These are phyloP conservation scores for Diaporthe caulivora DNA, from an alignment of 2,329 filamentous ascomycete genomes.

Conservation along the genomic window DNA sequence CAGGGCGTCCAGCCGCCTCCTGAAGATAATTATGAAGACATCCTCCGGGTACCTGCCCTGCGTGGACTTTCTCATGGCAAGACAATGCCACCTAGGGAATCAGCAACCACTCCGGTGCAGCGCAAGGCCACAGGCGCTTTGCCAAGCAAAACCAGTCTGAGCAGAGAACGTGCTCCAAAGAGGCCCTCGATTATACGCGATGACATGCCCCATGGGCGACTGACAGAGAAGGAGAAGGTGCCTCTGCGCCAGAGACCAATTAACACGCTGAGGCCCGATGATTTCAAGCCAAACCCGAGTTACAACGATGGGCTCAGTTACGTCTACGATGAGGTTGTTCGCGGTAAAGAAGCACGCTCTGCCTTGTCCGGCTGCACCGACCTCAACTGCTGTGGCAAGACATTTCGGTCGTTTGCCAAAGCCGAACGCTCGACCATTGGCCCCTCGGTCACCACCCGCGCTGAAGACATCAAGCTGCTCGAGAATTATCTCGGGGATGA, in stretches of 20 bases:
- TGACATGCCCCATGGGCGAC: conserved; percentile 36
- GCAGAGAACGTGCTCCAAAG: conserved; percentile 26
- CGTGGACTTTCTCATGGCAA: conserved; percentile 14
- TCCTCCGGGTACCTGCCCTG: neutral
- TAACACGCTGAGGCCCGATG: conserved; percentile 70
- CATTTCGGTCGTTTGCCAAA: conserved; percentile 75
- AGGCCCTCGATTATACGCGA: conserved; percentile 38
- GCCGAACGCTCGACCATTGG: conserved; percentile 57
- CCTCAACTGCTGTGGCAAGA: conserved; percentile 80
- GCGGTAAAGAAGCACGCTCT: conserved; percentile 76
- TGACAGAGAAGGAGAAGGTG: conserved; percentile 12
- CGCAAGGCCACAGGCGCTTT: neutral
- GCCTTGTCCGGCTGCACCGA: conserved; percentile 81
- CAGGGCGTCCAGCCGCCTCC: conserved; percentile 2
- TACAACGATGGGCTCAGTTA: conserved; percentile 78
- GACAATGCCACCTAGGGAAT: neutral
- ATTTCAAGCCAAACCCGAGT: conserved; percentile 86
- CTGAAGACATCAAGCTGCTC: conserved; percentile 62
- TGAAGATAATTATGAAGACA: neutral
- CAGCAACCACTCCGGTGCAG: neutral
- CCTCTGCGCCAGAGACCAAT: conserved; percentile 69
- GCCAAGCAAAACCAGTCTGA: neutral
- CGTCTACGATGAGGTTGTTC: conserved; percentile 81
- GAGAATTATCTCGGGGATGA: conserved; percentile 70
- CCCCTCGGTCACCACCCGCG: conserved; percentile 48